These are phyloP conservation scores for Alternaria brassicae DNA, from an alignment of 2,329 filamentous ascomycete genomes.

Conservation along the genomic window DNA sequence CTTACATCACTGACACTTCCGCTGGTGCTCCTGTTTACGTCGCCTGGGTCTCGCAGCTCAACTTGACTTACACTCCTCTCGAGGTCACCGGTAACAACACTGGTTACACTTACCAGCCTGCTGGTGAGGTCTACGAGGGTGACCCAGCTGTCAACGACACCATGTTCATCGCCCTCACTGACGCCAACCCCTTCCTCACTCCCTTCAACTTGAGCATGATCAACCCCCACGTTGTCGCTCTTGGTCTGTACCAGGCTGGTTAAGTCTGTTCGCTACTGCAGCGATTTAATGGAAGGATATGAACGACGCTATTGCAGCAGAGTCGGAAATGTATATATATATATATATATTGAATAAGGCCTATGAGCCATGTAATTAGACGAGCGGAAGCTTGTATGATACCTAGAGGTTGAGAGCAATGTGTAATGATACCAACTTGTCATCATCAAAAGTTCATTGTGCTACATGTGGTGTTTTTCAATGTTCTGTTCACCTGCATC, in stretches of 20 bases:
- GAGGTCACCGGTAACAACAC: conserved; percentile 70
- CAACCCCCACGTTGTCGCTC: conserved; percentile 77
- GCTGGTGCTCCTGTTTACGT: conserved; percentile 70
- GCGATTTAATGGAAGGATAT: not conserved
- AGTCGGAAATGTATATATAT: no score
- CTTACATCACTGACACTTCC: conserved; percentile 70
- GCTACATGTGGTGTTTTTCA: not conserved
- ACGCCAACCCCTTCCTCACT: conserved; percentile 71
- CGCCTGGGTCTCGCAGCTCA: conserved; percentile 77
- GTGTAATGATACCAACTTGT: conserved; percentile 13
- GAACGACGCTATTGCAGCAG: not conserved
- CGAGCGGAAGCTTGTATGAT: conserved; percentile 12
- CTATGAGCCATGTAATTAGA: conserved; percentile 13
- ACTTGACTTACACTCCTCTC: conserved; percentile 59
- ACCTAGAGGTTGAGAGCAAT: conserved; percentile 5
- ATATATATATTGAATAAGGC: not conserved
- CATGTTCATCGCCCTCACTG: conserved; percentile 79
- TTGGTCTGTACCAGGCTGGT: conserved; percentile 79
- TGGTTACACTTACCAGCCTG: conserved; percentile 76
- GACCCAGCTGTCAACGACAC: conserved; percentile 78
- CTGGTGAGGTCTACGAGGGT: conserved; percentile 69
- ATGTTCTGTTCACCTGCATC: not conserved
- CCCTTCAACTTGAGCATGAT: conserved; percentile 78
- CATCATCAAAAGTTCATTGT: not conserved
- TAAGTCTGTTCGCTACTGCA: conserved; percentile 48